phyloP scores from a whole-genome alignment of 306 rosid species.

The Inga leiocalycina region DNA sequence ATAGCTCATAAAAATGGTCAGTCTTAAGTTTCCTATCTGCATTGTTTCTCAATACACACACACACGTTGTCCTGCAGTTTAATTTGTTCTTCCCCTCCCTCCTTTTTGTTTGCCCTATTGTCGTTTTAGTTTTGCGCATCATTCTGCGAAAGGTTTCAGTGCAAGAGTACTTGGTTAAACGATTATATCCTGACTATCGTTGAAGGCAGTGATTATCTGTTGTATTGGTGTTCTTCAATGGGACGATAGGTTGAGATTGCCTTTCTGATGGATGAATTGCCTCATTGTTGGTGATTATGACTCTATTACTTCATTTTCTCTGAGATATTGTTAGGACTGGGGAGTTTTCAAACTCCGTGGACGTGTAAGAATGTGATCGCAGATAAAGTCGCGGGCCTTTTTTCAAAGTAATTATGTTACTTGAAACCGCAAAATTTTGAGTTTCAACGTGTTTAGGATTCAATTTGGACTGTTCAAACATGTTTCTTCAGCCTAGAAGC shows the following conservation, averaged over 20 bases:
- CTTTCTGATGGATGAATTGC: not conserved
- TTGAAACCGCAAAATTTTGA: not conserved
- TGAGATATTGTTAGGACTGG: not conserved
- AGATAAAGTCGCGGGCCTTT: not conserved
- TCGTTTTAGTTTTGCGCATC: not conserved
- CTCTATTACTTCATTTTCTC: not conserved
- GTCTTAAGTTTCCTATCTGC: slow-evolving; percentile 4
- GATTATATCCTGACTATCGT: not conserved
- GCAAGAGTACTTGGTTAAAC: not conserved
- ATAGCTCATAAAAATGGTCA: slow-evolving; percentile 80
- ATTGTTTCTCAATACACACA: not conserved
- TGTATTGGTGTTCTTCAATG: not conserved
- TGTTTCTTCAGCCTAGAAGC: not conserved
- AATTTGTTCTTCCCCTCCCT: not conserved
- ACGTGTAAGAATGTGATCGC: not conserved
- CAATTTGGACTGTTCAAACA: not conserved
- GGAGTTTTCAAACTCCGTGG: not conserved
- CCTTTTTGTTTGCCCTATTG: not conserved
- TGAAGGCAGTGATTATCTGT: not conserved
- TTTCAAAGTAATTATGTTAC: not conserved
- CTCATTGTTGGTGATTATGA: not conserved
- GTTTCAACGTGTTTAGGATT: not conserved
- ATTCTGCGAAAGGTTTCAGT: not conserved
- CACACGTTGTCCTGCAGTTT: not conserved
- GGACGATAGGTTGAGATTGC: not conserved